Evolutionary conservation across 768 basidiomycete genomes (phyloP).

Genomic region (Leccinum subtestaceum): DNA sequence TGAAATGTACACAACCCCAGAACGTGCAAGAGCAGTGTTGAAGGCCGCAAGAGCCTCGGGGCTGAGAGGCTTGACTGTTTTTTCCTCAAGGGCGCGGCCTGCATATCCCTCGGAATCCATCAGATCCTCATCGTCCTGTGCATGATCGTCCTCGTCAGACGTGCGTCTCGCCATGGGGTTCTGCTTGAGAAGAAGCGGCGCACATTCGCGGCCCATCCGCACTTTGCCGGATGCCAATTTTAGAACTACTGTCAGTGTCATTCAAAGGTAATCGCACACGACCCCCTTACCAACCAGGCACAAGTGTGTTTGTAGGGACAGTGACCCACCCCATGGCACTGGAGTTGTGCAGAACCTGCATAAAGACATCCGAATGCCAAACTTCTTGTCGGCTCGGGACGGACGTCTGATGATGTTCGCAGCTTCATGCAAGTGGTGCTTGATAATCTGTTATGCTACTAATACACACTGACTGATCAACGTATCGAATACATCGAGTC

Average conservation of each 20-base stretch:
- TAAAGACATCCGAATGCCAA: not conserved
- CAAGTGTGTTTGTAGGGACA: too few species aligned
- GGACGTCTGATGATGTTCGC: not conserved
- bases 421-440: constrained; percentile 2
- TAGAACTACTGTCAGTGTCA: not conserved
- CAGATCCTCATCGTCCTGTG: constrained; percentile 23
- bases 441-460: constrained; percentile 1
- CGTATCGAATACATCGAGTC: not conserved
- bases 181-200: too few species aligned
- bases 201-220: too few species aligned
- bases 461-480: constrained; percentile 4
- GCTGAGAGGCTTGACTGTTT: constrained; percentile 70
- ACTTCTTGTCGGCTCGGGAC: not conserved
- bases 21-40: constrained; percentile 66
- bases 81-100: constrained; percentile 39
- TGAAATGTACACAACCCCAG: constrained; percentile 93
- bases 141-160: constrained; percentile 18
- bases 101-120: constrained; percentile 61
- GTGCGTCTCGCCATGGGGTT: too few species aligned
- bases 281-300: not conserved
- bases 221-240: constrained; percentile 4
- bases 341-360: not conserved
- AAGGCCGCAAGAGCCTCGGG: constrained; percentile 73
- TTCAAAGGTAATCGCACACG: not conserved
- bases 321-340: not conserved